Percentiles rank a stretch among this genome's conserved stretches.
Conservation (phyloP, 768 basidiomycete species). For the Russula olivacea region DNA sequence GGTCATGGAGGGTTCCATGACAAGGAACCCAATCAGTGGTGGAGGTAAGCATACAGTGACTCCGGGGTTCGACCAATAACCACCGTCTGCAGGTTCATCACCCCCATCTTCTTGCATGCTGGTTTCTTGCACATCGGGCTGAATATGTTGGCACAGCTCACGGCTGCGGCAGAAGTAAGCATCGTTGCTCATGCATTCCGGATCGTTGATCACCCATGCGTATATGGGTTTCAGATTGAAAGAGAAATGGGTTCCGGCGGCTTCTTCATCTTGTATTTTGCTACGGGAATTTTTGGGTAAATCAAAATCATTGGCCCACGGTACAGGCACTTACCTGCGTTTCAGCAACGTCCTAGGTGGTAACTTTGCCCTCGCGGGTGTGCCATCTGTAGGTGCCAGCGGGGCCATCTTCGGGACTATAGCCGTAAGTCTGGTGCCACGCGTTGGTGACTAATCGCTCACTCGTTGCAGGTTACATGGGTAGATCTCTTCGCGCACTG, state of each 20-base stretch:
- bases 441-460: slow-evolving; percentile 6
- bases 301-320: slow-evolving; percentile 13
- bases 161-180: slow-evolving; percentile 67
- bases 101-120: slow-evolving; percentile 83
- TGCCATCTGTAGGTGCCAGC: slow-evolving; percentile 86
- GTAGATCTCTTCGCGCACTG: slow-evolving; percentile 91
- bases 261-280: slow-evolving; percentile 81
- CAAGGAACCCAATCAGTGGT: slow-evolving; percentile 49
- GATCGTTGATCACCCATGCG: background rate
- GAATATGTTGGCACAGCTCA: slow-evolving; percentile 86
- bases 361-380: slow-evolving; percentile 85
- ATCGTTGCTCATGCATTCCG: background rate
- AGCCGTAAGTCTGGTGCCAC: slow-evolving; percentile 42
- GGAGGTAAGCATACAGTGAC: slow-evolving; percentile 35
- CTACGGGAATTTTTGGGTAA: slow-evolving; percentile 90
- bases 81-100: slow-evolving; percentile 35
- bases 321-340: background rate
- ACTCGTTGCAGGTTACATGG: slow-evolving; percentile 56
- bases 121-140: slow-evolving; percentile 89
- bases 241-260: slow-evolving; percentile 85
- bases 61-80: background rate
- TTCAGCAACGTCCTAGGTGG: slow-evolving; percentile 80
- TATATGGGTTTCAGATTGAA: slow-evolving; percentile 52
- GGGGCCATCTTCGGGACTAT: slow-evolving; percentile 90
- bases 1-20: slow-evolving; percentile 72